A percentile compares a stretch with the other conserved stretches of the same genome.
Evolutionary conservation across 1,284 basidiomycete genomes (phyloP).

Genomic region (Puccinia coronata): DNA sequence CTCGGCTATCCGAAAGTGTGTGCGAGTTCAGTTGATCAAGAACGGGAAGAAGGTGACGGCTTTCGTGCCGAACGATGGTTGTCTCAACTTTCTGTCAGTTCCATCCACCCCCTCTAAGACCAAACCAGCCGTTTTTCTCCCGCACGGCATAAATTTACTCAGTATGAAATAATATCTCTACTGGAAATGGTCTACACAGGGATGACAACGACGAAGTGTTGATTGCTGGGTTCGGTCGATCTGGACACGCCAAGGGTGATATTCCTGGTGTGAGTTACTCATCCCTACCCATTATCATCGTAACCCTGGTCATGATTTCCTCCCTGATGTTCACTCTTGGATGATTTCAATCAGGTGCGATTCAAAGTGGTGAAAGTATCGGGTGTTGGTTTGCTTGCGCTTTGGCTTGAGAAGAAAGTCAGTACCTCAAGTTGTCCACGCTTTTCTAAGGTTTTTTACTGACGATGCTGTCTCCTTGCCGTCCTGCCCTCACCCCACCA

Average conservation of each 20-base stretch:
- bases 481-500: no score
- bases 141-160: no score
- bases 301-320: neutral
- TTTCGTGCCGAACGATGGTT: slow-evolving; percentile 88
- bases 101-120: neutral
- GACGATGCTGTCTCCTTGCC: neutral
- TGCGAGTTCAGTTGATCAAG: slow-evolving; percentile 99
- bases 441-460: neutral
- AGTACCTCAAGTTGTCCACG: neutral
- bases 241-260: slow-evolving; percentile 99
- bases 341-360: slow-evolving; percentile 70
- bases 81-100: slow-evolving; percentile 75
- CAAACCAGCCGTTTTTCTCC: no score
- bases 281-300: slow-evolving; percentile 50
- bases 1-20: slow-evolving; percentile 99
- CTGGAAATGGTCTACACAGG: neutral
- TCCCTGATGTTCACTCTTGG: neutral
- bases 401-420: slow-evolving; percentile 99
- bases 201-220: slow-evolving; percentile 66
- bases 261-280: slow-evolving; percentile 60
- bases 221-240: slow-evolving; percentile 99
- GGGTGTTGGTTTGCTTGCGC: slow-evolving; percentile 91
- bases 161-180: no score
- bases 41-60: slow-evolving; percentile 99
- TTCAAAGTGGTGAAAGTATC: slow-evolving; percentile 99